Base-by-base conservation (phyloP, 192 early-diverging fungal genomes). In the Backusella luteola region DNA sequence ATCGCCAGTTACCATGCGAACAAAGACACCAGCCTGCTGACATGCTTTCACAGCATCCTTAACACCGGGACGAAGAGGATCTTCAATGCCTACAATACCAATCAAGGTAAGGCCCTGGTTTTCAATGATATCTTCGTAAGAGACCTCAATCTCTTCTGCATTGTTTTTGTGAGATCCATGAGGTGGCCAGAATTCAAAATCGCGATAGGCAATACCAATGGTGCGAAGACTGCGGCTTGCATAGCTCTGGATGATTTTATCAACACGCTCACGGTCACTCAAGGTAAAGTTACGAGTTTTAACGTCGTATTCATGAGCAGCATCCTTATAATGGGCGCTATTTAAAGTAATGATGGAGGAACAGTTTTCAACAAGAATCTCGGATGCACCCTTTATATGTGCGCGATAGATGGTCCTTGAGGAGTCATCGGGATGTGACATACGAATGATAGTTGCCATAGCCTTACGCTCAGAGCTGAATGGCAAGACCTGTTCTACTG, bases 1-100 rank as follows among this genome's bases (percentile, higher is more conserved):
- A 86, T 99, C 98, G 67, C 98, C 98, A 1, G 98, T 99, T 21
- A 99, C 97, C 98, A 99, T 99, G 15, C 97, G 93, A 56, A 99
- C 95, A 85, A 92, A 89, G 34, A 99, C 93, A 66, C 98, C 97
- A 29, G 98, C 98, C 35, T 89, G 86, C 80, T 92, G 91, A 80
- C 97, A 99, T 19, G 86, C 80, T n/a, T 86, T 81, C 36, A 99
- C 98, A 36, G 97, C 96, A 74, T 93, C 94, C 6, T 93, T 90
- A 3, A 99, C 98, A 69, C 97, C 98, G 2, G 94, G 92, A 75
- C 98, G 93, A 23, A 99, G 85, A 49, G 98, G 98, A 81, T 99
- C 98, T 71, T 96, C 90, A 73, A 99, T 99, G 75, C 97, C 98
- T 69, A 99, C 93, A 29, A 99, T 87, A 42, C 95, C 96, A 52